Base-by-base conservation (phyloP, 2,329 filamentous ascomycete species). In the Paracoccidioides brasiliensis region DNA sequence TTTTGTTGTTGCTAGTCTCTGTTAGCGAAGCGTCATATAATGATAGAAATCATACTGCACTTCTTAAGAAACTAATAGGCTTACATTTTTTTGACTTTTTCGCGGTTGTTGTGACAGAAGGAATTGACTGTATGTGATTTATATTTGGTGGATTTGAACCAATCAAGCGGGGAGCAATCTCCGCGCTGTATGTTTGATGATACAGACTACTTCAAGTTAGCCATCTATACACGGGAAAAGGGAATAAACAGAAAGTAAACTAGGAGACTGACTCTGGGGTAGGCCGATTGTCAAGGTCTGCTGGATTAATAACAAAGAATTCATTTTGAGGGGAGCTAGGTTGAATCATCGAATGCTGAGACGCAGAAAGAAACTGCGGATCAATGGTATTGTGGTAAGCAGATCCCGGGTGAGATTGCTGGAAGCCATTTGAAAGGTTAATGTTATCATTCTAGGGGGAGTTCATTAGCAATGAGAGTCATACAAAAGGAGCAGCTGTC, bases 311-410 rank as follows among this genome's bases (percentile, higher is more conserved):
- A 14, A 56, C 45, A 55, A 56, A 59, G 12, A 57, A 50, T 48
- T 58, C 54, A 35, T 35, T 33, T 42, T 58, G 57, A 4, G 53
- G 10, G 32, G 58, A 55, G 8, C 53, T 50, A 3, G 57, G 56
- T 42, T 53, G 56, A 4, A 56, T 33, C 14, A 56, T 52, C 7
- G 60, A 52, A 52, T 68, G 62, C 38, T 64, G 63, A 4, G 63
- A 41, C 7, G 66, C 56, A 32, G 66, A 67, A 5, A 73, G 64
- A 42, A 68, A 72, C 37, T 70, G 69, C 0, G 71, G 71, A 51
- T 73, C 67, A 49, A 73, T 73, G 4, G 70, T 72, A 37, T 64
- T 67, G 55, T 70, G 66, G 45, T 64, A 66, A 12, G 58, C 54
- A 14, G 66, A 58, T 46, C 56, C 59, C 3, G 59, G 56, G 15